phyloP scores from a whole-genome alignment of 768 basidiomycete species.

The Hydnomerulius pinastri region DNA sequence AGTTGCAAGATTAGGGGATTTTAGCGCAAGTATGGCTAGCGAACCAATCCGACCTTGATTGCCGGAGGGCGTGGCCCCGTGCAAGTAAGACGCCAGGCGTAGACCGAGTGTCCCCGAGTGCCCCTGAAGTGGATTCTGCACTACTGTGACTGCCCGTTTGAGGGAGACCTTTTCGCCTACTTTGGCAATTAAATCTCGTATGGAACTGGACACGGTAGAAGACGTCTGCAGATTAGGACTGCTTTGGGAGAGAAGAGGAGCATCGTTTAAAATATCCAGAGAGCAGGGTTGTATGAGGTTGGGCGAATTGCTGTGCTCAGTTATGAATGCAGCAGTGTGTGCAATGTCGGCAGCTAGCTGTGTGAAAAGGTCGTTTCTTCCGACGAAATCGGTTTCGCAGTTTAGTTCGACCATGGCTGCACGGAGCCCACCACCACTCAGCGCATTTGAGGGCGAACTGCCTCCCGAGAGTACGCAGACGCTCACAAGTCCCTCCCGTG shows the following conservation, averaged over 20 bases:
- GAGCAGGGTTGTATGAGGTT: constrained; percentile 50
- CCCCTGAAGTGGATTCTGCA: constrained; percentile 38
- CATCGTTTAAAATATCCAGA: constrained; percentile 54
- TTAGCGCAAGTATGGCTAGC: constrained; percentile 56
- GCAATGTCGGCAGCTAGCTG: constrained; percentile 78
- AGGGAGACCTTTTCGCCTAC: constrained; percentile 80
- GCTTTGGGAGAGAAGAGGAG: constrained; percentile 63
- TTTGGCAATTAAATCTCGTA: constrained; percentile 70
- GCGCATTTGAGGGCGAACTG: constrained; percentile 36
- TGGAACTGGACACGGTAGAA: constrained; percentile 59
- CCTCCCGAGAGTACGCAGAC: constrained; percentile 74
- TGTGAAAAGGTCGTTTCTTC: constrained; percentile 79
- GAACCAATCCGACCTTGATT: constrained; percentile 62
- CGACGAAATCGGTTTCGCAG: constrained; percentile 98
- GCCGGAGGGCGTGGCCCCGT: constrained; percentile 50
- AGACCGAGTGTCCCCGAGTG: constrained; percentile 39
- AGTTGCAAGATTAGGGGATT: constrained; percentile 46
- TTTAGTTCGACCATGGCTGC: constrained; percentile 91
- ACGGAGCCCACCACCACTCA: constrained; percentile 51
- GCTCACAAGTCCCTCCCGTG: constrained; percentile 79
- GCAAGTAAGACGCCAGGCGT: constrained; percentile 59
- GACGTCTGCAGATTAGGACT: constrained; percentile 34
- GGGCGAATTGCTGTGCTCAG: constrained; percentile 39
- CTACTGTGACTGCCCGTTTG: constrained; percentile 54
- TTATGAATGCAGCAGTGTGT: constrained; percentile 76